Evolutionary conservation across 202 grass and related monocot genomes (phyloP).

Genomic region (Setaria italica): DNA sequence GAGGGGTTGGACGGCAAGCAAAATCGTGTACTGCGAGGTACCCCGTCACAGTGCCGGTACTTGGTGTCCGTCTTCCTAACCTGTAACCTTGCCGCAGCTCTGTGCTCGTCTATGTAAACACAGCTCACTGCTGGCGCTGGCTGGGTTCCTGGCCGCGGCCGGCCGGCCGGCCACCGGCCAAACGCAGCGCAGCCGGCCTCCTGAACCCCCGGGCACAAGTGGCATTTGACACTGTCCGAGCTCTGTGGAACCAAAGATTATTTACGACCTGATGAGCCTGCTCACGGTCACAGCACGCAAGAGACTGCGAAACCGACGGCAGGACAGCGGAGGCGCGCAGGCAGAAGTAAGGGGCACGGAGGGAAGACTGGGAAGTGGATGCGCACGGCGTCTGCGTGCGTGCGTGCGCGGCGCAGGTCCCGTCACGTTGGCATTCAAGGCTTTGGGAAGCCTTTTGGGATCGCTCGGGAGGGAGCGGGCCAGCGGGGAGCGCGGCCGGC

Average conservation of each 20-base stretch:
- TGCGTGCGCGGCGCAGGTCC: conserved; percentile 25
- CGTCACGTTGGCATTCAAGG: conserved; percentile 41
- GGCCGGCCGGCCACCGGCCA: conserved; percentile 25
- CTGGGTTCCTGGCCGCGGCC: conserved; percentile 26
- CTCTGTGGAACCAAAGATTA: background rate
- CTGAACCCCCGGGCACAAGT: background rate
- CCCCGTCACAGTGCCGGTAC: background rate
- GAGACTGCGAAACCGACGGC: too few species aligned
- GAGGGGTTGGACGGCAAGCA: conserved; percentile 47
- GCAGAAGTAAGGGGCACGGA: too few species aligned
- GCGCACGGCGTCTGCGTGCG: background rate
- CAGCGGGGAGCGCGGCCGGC: background rate
- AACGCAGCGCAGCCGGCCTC: conserved; percentile 13
- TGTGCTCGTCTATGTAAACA: background rate
- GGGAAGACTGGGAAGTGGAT: background rate
- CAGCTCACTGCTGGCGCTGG: background rate
- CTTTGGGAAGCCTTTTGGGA: conserved; percentile 26
- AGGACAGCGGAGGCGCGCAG: too few species aligned
- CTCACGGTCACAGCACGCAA: background rate
- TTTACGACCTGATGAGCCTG: background rate
- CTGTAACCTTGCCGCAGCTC: background rate
- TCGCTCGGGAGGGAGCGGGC: background rate
- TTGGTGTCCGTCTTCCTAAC: background rate
- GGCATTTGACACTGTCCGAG: background rate
- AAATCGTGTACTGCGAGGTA: conserved; percentile 28